A percentile compares a stretch with the other conserved stretches of the same genome.
These are phyloP conservation scores for Debaryomyces maramus DNA, from an alignment of 805 yeast genomes.

Conservation along the genomic window DNA sequence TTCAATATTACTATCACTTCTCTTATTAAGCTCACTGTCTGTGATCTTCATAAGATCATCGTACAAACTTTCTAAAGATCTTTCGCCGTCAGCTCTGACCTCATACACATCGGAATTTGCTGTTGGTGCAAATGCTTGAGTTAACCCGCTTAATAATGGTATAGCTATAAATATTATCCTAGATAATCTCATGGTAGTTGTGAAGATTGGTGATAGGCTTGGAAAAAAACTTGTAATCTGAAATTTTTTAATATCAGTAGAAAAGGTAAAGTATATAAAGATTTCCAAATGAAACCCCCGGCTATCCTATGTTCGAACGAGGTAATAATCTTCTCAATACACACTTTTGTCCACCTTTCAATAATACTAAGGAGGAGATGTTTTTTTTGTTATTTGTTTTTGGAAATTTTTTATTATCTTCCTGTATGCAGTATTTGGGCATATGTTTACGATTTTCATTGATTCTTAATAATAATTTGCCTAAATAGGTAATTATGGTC, in stretches of 20 bases:
- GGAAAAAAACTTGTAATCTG: too few species aligned
- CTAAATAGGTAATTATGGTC: too few species aligned
- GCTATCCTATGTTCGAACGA: too few species aligned
- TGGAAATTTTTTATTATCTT: neutral
- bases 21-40: neutral
- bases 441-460: neutral
- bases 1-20: conserved; percentile 4
- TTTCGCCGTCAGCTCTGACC: neutral
- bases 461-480: too few species aligned
- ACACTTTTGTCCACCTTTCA: too few species aligned
- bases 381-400: neutral
- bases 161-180: neutral
- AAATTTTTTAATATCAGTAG: too few species aligned
- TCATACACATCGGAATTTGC: neutral
- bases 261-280: too few species aligned
- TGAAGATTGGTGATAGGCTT: too few species aligned
- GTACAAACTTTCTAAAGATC: neutral
- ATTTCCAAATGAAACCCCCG: too few species aligned
- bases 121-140: neutral
- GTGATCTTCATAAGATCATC: conserved; percentile 1
- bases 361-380: conserved; percentile 1
- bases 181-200: neutral
- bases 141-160: neutral
- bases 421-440: neutral
- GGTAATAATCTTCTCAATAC: too few species aligned